phyloP scores from a whole-genome alignment of 2,329 filamentous ascomycete genomes.

The Ilyonectria mors-panacis region DNA sequence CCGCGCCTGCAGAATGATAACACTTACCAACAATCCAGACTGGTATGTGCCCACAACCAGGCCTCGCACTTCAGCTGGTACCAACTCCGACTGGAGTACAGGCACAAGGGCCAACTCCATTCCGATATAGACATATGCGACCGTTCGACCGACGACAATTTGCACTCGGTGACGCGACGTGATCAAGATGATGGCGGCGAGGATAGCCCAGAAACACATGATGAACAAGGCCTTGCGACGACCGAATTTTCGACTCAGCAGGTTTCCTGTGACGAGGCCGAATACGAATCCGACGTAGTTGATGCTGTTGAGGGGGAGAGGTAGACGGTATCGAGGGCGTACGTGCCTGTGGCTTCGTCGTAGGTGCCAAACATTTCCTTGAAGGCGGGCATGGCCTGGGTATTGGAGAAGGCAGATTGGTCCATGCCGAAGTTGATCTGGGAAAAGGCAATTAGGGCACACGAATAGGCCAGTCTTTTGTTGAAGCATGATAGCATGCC shows the following conservation, averaged over 20 bases:
- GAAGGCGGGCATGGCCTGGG: conserved; percentile 56
- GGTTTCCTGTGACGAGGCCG: conserved; percentile 49
- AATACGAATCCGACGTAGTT: conserved; percentile 48
- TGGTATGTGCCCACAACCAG: conserved; percentile 46
- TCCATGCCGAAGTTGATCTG: conserved; percentile 59
- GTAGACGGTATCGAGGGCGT: conserved; percentile 39
- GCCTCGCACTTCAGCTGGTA: conserved; percentile 48
- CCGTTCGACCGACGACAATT: conserved; percentile 53
- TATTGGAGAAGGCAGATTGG: conserved; percentile 54
- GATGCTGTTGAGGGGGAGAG: conserved; percentile 53
- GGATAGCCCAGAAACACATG: conserved; percentile 54
- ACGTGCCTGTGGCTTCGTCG: conserved; percentile 43
- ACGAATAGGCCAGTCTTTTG: background rate
- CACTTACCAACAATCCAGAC: conserved; percentile 9
- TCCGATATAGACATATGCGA: conserved; percentile 57
- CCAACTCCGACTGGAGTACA: conserved; percentile 52
- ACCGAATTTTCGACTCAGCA: conserved; percentile 51
- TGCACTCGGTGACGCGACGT: conserved; percentile 50
- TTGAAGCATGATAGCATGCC: conserved; percentile 2
- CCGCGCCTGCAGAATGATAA: background rate
- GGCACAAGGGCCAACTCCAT: conserved; percentile 58
- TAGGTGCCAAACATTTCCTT: conserved; percentile 51
- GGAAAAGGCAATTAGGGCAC: conserved; percentile 51
- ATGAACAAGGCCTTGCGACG: conserved; percentile 53
- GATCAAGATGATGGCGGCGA: conserved; percentile 51